Conservation (phyloP, 805 yeast genomes). For the Candida yuanshanica region DNA sequence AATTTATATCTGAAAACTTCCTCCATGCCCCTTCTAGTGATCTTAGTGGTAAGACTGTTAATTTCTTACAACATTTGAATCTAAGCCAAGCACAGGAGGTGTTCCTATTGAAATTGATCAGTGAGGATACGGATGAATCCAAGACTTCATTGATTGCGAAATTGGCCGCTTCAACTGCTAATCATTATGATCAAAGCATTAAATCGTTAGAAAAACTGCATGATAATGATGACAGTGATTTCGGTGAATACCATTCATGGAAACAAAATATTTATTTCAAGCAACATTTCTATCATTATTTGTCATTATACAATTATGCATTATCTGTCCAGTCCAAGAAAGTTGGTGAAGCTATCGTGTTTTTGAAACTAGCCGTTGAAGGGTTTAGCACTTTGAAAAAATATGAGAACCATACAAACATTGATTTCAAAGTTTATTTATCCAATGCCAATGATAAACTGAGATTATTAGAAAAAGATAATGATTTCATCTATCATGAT, state of each 20-base stretch:
- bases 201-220: conserved; percentile 38
- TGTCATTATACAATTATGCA: conserved; percentile 58
- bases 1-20: conserved; percentile 71
- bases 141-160: conserved; percentile 68
- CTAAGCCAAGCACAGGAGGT: conserved; percentile 88
- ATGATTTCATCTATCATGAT: conserved; percentile 86
- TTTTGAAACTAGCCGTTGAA: conserved; percentile 45
- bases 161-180: conserved; percentile 58
- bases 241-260: conserved; percentile 48
- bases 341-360: conserved; percentile 74
- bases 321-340: conserved; percentile 50
- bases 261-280: conserved; percentile 45
- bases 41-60: conserved; percentile 60
- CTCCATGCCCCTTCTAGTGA: conserved; percentile 86
- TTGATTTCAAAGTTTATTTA: conserved; percentile 28
- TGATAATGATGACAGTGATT: conserved; percentile 20
- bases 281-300: conserved; percentile 46
- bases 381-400: conserved; percentile 25
- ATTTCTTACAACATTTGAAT: conserved; percentile 58
- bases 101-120: conserved; percentile 56
- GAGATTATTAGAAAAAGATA: conserved; percentile 60
- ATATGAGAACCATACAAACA: conserved; percentile 29
- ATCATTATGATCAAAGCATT: conserved; percentile 47
- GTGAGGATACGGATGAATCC: conserved; percentile 38
- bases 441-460: conserved; percentile 31